These are phyloP conservation scores for Fusarium sp. DNA, from an alignment of 2,329 filamentous ascomycete species.

Conservation along the genomic window DNA sequence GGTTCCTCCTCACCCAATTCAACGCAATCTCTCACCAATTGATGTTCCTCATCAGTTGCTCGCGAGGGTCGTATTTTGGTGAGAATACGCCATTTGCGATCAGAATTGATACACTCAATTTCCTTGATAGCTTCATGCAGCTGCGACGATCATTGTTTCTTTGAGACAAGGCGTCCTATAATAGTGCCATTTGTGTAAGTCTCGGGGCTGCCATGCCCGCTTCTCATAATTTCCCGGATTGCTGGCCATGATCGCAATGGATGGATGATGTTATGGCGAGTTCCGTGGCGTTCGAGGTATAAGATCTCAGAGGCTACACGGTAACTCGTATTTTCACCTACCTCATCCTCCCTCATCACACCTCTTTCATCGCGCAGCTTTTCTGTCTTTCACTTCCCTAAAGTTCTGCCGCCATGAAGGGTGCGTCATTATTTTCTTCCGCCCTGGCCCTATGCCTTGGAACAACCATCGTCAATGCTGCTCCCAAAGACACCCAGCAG, in stretches of 20 bases:
- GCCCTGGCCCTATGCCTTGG: constrained; percentile 24
- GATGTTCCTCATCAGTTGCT: rapidly evolving
- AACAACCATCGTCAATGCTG: constrained; percentile 8
- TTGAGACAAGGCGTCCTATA: not conserved
- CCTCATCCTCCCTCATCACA: not conserved
- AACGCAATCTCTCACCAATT: too few species aligned
- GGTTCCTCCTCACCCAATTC: too few species aligned
- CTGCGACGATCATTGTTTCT: constrained; percentile 25
- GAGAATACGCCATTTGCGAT: constrained; percentile 18
- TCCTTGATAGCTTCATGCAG: constrained; percentile 8
- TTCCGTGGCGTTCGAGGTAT: not conserved
- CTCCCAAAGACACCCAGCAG: constrained; percentile 27
- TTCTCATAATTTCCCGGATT: not conserved
- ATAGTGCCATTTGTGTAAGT: constrained; percentile 2
- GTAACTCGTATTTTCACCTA: too few species aligned
- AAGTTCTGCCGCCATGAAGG: constrained; percentile 13
- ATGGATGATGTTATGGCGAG: not conserved
- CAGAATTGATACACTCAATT: not conserved
- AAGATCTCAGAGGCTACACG: not conserved
- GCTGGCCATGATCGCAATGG: not conserved
- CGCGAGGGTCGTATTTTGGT: not conserved
- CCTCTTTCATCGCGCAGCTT: not conserved
- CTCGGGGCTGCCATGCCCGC: not conserved
- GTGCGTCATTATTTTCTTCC: constrained; percentile 17
- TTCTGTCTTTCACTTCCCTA: not conserved